Evolutionary conservation across 805 yeast species (phyloP).

Genomic region (Kodamaea sagamina): DNA sequence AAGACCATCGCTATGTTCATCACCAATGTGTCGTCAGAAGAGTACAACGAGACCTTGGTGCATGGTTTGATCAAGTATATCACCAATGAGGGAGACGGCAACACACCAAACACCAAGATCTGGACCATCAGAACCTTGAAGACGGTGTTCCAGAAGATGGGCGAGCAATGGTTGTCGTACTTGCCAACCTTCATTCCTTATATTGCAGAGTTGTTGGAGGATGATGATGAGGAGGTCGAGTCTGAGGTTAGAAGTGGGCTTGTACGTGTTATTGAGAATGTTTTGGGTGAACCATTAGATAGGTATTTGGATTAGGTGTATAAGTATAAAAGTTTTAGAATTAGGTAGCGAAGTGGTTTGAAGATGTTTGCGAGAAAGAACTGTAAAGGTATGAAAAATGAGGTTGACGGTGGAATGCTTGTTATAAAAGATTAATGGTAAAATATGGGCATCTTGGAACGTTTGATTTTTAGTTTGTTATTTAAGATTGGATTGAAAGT

Average conservation of each 20-base stretch:
- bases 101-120: slow-evolving; percentile 69
- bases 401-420: too few relatives aligned
- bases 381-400: too few relatives aligned
- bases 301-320: slow-evolving; percentile 59
- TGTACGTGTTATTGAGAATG: slow-evolving; percentile 87
- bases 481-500: too few relatives aligned
- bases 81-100: slow-evolving; percentile 46
- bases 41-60: slow-evolving; percentile 67
- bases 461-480: too few relatives aligned
- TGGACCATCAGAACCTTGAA: slow-evolving; percentile 84
- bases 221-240: slow-evolving; percentile 92
- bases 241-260: slow-evolving; percentile 86
- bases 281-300: slow-evolving; percentile 92
- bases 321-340: slow-evolving; percentile 1
- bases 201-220: slow-evolving; percentile 93
- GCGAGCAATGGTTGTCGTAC: slow-evolving; percentile 90
- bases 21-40: slow-evolving; percentile 63
- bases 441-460: too few relatives aligned
- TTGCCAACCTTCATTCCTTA: slow-evolving; percentile 94
- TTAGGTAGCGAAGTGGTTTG: too few relatives aligned
- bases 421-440: too few relatives aligned
- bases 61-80: slow-evolving; percentile 38
- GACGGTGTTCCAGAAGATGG: slow-evolving; percentile 82
- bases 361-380: too few relatives aligned
- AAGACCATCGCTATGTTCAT: slow-evolving; percentile 79